Percentiles rank a stretch among this genome's conserved stretches.
Conservation (phyloP, 2,329 filamentous ascomycete species). For the Pseudocercospora pini-densiflorae region DNA sequence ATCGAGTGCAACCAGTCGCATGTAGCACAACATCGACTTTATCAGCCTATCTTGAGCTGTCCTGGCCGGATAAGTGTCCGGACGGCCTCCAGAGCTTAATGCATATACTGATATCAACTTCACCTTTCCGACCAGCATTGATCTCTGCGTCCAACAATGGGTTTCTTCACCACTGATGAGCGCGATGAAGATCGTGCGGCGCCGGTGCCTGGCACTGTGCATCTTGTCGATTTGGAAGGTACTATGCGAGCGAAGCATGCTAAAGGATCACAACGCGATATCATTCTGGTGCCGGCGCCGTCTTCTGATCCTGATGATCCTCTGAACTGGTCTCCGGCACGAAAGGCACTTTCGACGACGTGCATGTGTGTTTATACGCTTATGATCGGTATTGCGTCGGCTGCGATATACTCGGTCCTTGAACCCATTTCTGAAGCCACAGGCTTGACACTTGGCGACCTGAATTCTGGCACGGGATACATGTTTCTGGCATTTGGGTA, state of each 20-base stretch:
- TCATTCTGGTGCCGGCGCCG: conserved; percentile 50
- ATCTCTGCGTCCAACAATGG: background rate
- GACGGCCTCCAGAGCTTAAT: background rate
- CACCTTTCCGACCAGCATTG: too few relatives aligned
- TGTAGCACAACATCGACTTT: background rate
- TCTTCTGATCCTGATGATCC: conserved; percentile 47
- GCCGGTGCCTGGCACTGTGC: conserved; percentile 47
- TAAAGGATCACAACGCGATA: conserved; percentile 40
- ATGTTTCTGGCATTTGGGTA: conserved; percentile 33
- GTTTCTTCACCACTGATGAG: background rate
- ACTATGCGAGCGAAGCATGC: conserved; percentile 45
- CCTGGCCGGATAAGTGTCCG: background rate
- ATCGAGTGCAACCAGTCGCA: background rate
- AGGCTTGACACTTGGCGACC: conserved; percentile 48
- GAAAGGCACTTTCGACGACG: conserved; percentile 49
- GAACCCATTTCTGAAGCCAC: conserved; percentile 54
- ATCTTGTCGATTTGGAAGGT: conserved; percentile 48
- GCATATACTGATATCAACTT: background rate
- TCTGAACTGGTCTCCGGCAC: conserved; percentile 39
- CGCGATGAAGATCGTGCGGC: background rate
- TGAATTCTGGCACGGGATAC: conserved; percentile 56
- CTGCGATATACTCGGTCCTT: conserved; percentile 57
- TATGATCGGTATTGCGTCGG: conserved; percentile 54
- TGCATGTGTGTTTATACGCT: conserved; percentile 53
- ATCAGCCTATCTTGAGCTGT: background rate